Base-by-base conservation (phyloP, 2,329 filamentous ascomycete genomes). In the Hypoxylon sp. region DNA sequence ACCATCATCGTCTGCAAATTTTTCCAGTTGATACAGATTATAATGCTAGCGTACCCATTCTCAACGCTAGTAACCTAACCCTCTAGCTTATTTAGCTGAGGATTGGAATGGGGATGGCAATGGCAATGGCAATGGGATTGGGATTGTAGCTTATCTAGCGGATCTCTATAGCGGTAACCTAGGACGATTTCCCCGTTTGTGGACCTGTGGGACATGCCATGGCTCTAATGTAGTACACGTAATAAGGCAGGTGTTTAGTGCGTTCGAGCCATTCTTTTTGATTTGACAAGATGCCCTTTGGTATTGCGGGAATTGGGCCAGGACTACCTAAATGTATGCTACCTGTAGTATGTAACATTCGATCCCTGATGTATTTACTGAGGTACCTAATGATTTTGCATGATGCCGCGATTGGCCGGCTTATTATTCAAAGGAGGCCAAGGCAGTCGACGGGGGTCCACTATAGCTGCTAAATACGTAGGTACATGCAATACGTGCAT, bases 131-230 rank as follows among this genome's bases (percentile, higher is more conserved):
- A 37, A 37, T 51, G 53, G 21, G 39, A 23, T 45, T 19, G 21
- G 23, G 29, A 23, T 16, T 23, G 61, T 68, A 62, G 60, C 61
- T 61, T 55, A 69, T 69, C 66, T 69, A 34, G 63, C 59, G 55
- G 66, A 66, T 69, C 66, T 69, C 54, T 66, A 46, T 63, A 61
- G 51, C 55, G 66, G 63, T 51, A 69, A 61, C 56, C 59, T 41
- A 61, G 48, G 60, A 51, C 52, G 60, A 61, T 66, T 66, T 61
- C 63, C 66, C 63, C 53, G 59, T 58, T 62, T 58, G 67, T 59
- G 60, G 67, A 41, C 63, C 66, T 58, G 55, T 69, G 56, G 60
- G 53, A 67, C 52, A 23, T 39, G 27, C 34, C 21, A 55, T 47
- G 63, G 63, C 34, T 60, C 45, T 51, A 29, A 56, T 59, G 59